Evolutionary conservation across 352 stramenopile species (phyloP).

Genomic region (Phytophthora agathidicida): DNA sequence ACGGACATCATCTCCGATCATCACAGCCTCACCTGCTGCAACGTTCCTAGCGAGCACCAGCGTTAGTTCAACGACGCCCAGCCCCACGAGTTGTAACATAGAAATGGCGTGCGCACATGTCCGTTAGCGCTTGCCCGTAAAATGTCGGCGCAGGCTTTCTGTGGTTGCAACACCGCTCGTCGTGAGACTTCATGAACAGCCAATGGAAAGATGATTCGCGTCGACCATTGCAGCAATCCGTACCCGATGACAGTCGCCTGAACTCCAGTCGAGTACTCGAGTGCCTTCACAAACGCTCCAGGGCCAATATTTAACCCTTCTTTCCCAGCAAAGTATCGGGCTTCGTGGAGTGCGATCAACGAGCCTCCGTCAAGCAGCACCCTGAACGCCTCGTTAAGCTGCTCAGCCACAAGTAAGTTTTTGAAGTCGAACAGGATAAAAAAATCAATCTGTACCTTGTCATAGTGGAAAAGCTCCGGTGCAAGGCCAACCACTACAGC

Average conservation of each 20-base stretch:
- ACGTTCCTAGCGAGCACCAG: conserved; percentile 31
- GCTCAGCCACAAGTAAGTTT: not conserved
- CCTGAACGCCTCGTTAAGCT: conserved; percentile 66
- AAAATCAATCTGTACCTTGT: conserved; percentile 29
- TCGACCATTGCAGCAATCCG: too few species aligned
- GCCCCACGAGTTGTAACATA: not conserved
- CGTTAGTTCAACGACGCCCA: too few species aligned
- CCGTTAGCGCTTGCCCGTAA: conserved; percentile 47
- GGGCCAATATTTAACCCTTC: conserved; percentile 57
- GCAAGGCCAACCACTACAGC: conserved; percentile 64
- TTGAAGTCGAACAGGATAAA: not conserved
- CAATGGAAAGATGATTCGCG: too few species aligned
- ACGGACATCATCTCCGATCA: conserved; percentile 64
- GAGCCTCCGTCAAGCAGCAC: conserved; percentile 52
- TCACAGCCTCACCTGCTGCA: conserved; percentile 37
- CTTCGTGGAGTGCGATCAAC: conserved; percentile 63
- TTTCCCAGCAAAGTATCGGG: conserved; percentile 54
- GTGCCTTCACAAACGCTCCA: conserved; percentile 56
- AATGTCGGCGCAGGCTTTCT: conserved; percentile 60
- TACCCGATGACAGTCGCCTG: conserved; percentile 56
- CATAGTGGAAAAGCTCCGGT: conserved; percentile 62
- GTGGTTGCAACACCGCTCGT: conserved; percentile 1
- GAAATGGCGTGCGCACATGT: conserved; percentile 37
- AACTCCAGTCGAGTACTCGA: conserved; percentile 54
- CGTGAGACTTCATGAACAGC: too few species aligned